Evolutionary conservation across 1,284 basidiomycete species (phyloP), one percentile per base, ranked within the genome.

Genomic region (Irpex sp.): DNA sequence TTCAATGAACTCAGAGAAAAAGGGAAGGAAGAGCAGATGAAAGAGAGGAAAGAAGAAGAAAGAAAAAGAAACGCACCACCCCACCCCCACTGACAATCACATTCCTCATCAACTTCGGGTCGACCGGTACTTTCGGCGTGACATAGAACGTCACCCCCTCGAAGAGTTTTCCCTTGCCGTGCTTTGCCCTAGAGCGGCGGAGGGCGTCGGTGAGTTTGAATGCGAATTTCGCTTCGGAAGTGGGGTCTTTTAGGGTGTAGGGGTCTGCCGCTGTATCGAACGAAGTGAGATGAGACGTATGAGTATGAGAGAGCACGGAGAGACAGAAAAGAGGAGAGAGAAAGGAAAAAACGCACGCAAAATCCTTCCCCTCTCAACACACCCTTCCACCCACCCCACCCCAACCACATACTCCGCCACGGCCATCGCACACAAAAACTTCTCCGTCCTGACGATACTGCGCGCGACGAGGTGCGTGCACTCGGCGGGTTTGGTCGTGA

Each of bases 391-490:
- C 93, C 93, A 95, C 47, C 83, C 78, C 64, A 82, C 80, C 2
- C 80, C 83, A 13, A 95, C 74, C 58, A 95, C 79, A 66, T 79
- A 80, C 0, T 88, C 88, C 0, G 81, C 84, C 1, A 75, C 75
- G 0, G 88, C 81, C 68, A 94, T 77, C 0, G 91, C 91, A 68
- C 84, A 87, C 1, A 96, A 79, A 71, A 95, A 91, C 71, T 95
- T 96, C 71, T 93, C 90, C 0, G 93, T 95, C 5, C 93, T 84
- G 4, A 88, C 85, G 17, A 94, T 78, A 36, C 79, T 78, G 49
- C 83, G 83, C 8, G 85, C 84, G 49, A 94, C 74, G 19, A 96
- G 80, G 74, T 94, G 91, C 0, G 92, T 94, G 70, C 89, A 93
- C 61, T 92, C 85, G 0, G 75, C 71, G 0, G 88, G 80, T 56